These are phyloP conservation scores for Yamadazyma blattariae DNA, from an alignment of 1,139 yeast genomes.

Conservation along the genomic window DNA sequence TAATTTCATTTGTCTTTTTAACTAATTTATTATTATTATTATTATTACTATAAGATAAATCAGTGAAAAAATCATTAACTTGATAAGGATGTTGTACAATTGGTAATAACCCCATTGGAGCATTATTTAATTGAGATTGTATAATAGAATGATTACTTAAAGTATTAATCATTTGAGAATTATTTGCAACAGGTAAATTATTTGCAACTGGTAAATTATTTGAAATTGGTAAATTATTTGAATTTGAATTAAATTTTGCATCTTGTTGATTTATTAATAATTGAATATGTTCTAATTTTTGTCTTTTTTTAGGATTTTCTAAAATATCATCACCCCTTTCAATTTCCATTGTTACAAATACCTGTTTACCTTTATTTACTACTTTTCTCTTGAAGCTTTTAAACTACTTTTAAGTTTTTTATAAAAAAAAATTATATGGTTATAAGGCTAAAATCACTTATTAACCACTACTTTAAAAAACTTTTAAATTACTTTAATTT, in stretches of 20 bases:
- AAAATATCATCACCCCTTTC: constrained; percentile 9
- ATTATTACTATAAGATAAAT: constrained; percentile 21
- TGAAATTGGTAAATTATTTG: background rate
- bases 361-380: too few relatives aligned
- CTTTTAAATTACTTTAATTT: too few relatives aligned
- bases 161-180: background rate
- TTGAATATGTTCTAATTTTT: constrained; percentile 7
- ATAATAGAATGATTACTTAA: background rate
- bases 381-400: too few relatives aligned
- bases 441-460: too few relatives aligned
- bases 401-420: too few relatives aligned
- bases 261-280: background rate
- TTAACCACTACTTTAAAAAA: too few relatives aligned
- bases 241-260: background rate
- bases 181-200: too few relatives aligned
- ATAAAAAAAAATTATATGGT: too few relatives aligned
- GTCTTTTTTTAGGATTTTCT: constrained; percentile 11
- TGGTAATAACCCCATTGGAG: constrained; percentile 40
- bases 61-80: constrained; percentile 34
- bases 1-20: constrained; percentile 25
- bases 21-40: constrained; percentile 14
- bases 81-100: constrained; percentile 32
- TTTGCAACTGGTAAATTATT: too few relatives aligned
- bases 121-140: constrained; percentile 14
- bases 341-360: constrained; percentile 7